phyloP scores from a whole-genome alignment of 495 filamentous ascomycete species.

The Collariella sp. region DNA sequence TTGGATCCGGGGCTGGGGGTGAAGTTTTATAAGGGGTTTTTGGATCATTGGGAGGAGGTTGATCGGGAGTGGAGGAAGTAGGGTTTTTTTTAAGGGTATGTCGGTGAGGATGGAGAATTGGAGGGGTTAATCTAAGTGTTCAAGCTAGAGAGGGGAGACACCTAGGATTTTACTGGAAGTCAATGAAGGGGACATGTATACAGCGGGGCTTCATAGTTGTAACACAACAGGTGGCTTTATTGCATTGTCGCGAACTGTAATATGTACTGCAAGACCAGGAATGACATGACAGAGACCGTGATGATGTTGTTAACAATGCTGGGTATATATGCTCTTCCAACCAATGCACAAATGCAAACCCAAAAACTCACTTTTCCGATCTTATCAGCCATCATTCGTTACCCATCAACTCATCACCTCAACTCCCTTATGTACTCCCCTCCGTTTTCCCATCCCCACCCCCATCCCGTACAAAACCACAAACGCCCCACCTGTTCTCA shows the following conservation, averaged over 20 bases:
- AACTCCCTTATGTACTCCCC: neutral
- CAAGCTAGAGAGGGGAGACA: too few species aligned
- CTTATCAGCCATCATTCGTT: neutral
- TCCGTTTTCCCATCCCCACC: neutral
- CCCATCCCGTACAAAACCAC: too few species aligned
- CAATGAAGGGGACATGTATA: too few species aligned
- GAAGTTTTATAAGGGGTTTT: constrained; percentile 81
- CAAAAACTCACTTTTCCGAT: neutral
- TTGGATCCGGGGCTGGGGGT: constrained; percentile 85
- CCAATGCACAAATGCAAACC: neutral
- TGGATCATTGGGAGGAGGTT: constrained; percentile 79
- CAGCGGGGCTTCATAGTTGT: too few species aligned
- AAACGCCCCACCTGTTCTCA: too few species aligned
- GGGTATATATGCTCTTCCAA: neutral
- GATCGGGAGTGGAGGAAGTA: constrained; percentile 63
- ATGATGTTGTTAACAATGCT: too few species aligned
- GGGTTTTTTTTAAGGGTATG: neutral
- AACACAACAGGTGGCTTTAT: too few species aligned
- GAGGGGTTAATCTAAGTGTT: neutral
- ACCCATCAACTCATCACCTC: neutral
- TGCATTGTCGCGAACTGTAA: too few species aligned
- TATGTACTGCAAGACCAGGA: too few species aligned
- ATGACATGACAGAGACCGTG: too few species aligned
- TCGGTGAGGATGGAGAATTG: neutral
- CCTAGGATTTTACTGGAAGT: too few species aligned